Percentiles rank a stretch among this genome's conserved stretches.
phyloP scores from a whole-genome alignment of 768 basidiomycete species.

The Tricholoma terreum region DNA sequence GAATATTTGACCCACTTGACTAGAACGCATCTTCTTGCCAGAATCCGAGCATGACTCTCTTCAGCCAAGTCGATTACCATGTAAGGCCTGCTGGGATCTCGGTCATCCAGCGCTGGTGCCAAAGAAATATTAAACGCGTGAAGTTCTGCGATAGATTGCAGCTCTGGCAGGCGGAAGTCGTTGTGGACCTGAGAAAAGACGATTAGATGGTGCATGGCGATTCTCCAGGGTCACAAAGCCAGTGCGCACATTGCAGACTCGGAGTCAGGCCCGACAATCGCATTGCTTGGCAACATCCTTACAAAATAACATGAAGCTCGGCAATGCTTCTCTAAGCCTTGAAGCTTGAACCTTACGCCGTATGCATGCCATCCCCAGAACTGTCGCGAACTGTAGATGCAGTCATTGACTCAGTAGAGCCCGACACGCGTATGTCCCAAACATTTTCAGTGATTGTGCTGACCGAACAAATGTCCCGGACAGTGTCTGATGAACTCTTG shows the following conservation, averaged over 20 bases:
- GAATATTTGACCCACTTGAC: conserved; percentile 61
- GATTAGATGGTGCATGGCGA: conserved; percentile 46
- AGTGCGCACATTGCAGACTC: no score
- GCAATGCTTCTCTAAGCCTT: no score
- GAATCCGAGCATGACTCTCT: conserved; percentile 69
- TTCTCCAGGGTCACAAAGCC: no score
- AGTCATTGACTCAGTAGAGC: conserved; percentile 29
- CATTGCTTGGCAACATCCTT: no score
- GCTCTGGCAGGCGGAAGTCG: conserved; percentile 83
- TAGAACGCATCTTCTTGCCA: conserved; percentile 77
- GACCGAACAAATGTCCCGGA: not conserved
- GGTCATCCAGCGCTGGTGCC: conserved; percentile 40
- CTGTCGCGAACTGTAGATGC: conserved; percentile 22
- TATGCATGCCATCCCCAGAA: conserved; percentile 22
- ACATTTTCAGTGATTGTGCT: no score
- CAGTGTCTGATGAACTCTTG: conserved; percentile 52
- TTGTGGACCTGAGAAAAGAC: conserved; percentile 79
- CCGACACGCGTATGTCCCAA: conserved; percentile 29
- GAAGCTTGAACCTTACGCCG: no score
- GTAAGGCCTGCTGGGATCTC: conserved; percentile 63
- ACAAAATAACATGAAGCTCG: no score
- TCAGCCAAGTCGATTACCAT: conserved; percentile 66
- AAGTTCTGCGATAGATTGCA: conserved; percentile 73
- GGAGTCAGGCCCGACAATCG: no score
- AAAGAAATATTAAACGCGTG: conserved; percentile 61